Base-by-base conservation (phyloP, 371 early-diverging fungal genomes). In the Mucor lusitanicus region DNA sequence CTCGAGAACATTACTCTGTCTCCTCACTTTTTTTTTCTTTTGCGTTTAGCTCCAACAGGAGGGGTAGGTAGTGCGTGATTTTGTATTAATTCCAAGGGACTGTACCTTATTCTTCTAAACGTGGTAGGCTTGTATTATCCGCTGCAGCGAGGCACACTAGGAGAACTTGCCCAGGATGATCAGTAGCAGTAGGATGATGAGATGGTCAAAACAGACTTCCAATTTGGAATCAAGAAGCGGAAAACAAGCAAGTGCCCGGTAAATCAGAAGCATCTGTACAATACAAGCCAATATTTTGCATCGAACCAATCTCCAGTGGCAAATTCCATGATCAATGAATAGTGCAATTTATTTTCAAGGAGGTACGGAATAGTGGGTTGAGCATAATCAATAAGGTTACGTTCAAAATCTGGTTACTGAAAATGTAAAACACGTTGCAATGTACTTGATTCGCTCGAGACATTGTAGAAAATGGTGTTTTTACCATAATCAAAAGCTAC, bases 271-370 rank as follows among this genome's bases (percentile, higher is more conserved):
- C 13, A 53, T 27, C 3, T 53, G 25, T 40, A 53, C n/a, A 50
- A 50, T 40, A 53, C 25, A 25, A 13, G 12, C 23, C 9, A 21
- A 23, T 50, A 27, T 50, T 50, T 25, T 11, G 8, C 19, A 25
- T 8, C 23, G 46, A 50, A 23, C 50, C 25, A 50, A 50, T 50
- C 50, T 50, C 53, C 27, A 25, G 53, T 53, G 53, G 53, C 53
- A 53, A 53, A 53, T 53, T 53, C 53, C 53, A 53, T 40, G 12
- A 53, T 53, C 27, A 53, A 53, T 53, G 25, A 53, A 53, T 53
- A 53, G 17, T 27, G 21, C 19, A 46, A 46, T 21, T 21, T 46
- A 46, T 21, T 46, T 53, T 53, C 27, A 53, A 53, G 53, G 53
- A 27, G 53, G 6, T 25, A 17, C 17, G 17, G 17, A 17, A 40